Evolutionary conservation across 768 basidiomycete genomes (phyloP).

Genomic region (Pleurotus citrinopileatus): DNA sequence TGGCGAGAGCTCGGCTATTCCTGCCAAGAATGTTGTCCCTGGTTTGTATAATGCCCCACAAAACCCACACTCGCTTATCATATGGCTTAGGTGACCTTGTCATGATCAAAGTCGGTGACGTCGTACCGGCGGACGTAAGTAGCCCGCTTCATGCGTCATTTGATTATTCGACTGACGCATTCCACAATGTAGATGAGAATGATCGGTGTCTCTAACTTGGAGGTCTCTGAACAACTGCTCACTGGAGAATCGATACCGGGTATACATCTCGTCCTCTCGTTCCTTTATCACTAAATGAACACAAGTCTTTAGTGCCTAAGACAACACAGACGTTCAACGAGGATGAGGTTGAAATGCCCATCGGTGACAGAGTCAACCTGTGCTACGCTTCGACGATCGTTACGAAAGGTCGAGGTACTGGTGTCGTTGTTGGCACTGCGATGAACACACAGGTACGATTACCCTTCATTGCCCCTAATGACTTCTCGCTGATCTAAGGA

Average conservation of each 20-base stretch:
- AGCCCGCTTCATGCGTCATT: not conserved
- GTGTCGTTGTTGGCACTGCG: not conserved
- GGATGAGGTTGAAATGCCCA: conserved; percentile 5
- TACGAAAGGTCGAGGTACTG: conserved; percentile 8
- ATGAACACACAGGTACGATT: conserved; percentile 6
- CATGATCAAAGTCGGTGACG: conserved; percentile 9
- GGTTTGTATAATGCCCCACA: not conserved
- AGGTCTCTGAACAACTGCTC: conserved; percentile 5
- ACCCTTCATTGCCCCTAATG: not conserved
- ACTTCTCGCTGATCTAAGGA: not conserved
- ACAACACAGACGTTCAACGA: conserved; percentile 7
- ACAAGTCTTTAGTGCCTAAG: conserved; percentile 2
- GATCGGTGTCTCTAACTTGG: conserved; percentile 7
- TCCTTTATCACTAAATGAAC: not conserved
- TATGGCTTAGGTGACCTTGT: conserved; percentile 3
- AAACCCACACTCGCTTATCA: not conserved
- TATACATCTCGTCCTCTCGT: not conserved
- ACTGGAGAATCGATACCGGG: conserved; percentile 7
- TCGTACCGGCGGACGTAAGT: conserved; percentile 7
- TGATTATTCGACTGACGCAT: not conserved
- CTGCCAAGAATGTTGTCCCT: conserved; percentile 11
- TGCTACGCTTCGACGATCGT: conserved; percentile 7
- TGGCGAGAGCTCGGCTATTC: conserved; percentile 9
- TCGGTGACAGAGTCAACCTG: conserved; percentile 5
- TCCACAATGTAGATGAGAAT: not conserved